Conservation (phyloP, 2,329 filamentous ascomycete genomes). For the Exophiala viscosa region DNA sequence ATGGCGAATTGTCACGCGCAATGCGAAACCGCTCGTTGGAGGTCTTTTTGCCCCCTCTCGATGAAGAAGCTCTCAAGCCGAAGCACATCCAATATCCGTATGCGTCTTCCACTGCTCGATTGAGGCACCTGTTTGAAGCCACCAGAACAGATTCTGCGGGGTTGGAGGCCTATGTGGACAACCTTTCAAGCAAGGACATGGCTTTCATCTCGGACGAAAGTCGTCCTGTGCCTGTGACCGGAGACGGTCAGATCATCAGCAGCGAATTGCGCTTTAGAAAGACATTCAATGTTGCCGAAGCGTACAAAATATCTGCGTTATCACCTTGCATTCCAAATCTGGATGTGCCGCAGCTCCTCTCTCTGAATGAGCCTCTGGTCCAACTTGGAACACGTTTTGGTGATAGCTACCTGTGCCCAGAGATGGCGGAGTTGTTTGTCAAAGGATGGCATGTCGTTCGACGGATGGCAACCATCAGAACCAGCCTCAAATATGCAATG, state of each 20-base stretch:
- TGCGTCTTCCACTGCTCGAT: slow-evolving; percentile 14
- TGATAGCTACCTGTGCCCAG: not conserved
- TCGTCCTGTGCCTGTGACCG: not conserved
- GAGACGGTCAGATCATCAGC: not conserved
- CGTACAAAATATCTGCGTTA: slow-evolving; percentile 1
- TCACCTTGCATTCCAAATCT: not conserved
- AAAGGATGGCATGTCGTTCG: slow-evolving; percentile 14
- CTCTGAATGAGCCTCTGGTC: slow-evolving; percentile 16
- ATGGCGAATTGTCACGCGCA: slow-evolving; percentile 89
- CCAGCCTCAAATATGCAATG: slow-evolving; percentile 1
- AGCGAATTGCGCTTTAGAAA: slow-evolving; percentile 3
- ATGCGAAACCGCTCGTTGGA: slow-evolving; percentile 96
- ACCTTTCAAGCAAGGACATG: slow-evolving; percentile 16
- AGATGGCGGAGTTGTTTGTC: slow-evolving; percentile 3
- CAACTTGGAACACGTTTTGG: not conserved
- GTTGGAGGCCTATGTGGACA: slow-evolving; percentile 16
- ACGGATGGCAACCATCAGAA: slow-evolving; percentile 6
- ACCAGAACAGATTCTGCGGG: not conserved
- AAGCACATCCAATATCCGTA: slow-evolving; percentile 17
- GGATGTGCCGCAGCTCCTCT: slow-evolving; percentile 7
- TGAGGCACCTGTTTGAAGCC: slow-evolving; percentile 17
- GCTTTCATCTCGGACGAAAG: not conserved
- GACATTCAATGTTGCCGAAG: not conserved
- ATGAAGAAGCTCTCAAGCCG: slow-evolving; percentile 23
- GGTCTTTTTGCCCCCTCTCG: slow-evolving; percentile 64